Conservation (phyloP, 1,139 yeast species). For the Debaryomyces subglobosus region DNA sequence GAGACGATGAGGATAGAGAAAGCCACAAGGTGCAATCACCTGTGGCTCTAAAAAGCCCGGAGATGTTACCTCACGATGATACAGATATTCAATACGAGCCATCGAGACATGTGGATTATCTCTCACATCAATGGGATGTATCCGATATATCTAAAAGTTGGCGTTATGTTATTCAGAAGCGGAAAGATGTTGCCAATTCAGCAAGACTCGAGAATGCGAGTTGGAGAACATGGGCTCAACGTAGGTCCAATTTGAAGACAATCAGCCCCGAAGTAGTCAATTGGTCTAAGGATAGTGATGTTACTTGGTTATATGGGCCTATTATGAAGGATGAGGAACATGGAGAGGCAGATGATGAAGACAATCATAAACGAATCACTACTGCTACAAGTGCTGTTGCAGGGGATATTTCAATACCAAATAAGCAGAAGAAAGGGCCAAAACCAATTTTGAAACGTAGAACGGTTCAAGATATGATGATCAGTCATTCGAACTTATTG, state of each 20-base stretch:
- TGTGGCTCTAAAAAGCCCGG: conserved; percentile 31
- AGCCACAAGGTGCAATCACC: conserved; percentile 18
- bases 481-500: conserved; percentile 57
- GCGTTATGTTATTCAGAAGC: conserved; percentile 84
- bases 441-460: conserved; percentile 83
- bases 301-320: conserved; percentile 84
- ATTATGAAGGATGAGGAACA: conserved; percentile 51
- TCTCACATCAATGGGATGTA: conserved; percentile 95
- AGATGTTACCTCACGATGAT: conserved; percentile 76
- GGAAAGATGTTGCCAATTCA: conserved; percentile 72
- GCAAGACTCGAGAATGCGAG: conserved; percentile 77
- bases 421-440: conserved; percentile 36
- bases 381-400: conserved; percentile 51
- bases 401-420: conserved; percentile 45
- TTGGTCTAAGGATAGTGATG: conserved; percentile 82
- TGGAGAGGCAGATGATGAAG: conserved; percentile 31
- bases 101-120: conserved; percentile 86
- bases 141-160: conserved; percentile 90
- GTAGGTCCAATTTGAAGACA: conserved; percentile 64
- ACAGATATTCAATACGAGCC: conserved; percentile 81
- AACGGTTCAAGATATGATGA: conserved; percentile 74
- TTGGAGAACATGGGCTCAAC: conserved; percentile 90
- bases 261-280: conserved; percentile 74
- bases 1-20: conserved; percentile 5
- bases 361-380: conserved; percentile 24